phyloP scores from a whole-genome alignment of 1,284 basidiomycete genomes.

The Tilletia setariae region DNA sequence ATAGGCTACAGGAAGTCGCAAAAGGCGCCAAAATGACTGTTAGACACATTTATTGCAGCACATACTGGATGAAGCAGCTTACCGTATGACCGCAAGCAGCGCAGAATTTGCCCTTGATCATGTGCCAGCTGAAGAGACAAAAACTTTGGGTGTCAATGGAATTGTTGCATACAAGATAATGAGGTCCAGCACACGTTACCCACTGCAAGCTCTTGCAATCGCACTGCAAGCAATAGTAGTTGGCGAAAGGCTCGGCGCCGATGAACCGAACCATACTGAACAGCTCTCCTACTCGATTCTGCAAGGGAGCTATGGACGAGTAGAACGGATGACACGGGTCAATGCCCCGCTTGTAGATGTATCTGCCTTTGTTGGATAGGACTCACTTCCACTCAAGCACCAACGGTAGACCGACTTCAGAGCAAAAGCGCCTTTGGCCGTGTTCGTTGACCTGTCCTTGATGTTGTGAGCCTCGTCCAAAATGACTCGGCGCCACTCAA shows the following conservation, averaged over 20 bases:
- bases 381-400: constrained; percentile 83
- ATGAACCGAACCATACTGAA: constrained; percentile 75
- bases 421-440: constrained; percentile 91
- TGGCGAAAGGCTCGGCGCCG: constrained; percentile 38
- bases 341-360: too few relatives aligned
- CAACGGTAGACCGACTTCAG: constrained; percentile 77
- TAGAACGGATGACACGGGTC: too few relatives aligned
- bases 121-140: constrained; percentile 66
- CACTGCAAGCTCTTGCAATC: constrained; percentile 77
- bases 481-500: constrained; percentile 77
- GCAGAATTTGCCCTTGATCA: constrained; percentile 76
- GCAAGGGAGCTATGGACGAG: constrained; percentile 61
- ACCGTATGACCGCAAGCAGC: constrained; percentile 81
- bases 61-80: too few relatives aligned
- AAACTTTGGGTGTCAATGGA: too few relatives aligned
- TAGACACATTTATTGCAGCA: too few relatives aligned
- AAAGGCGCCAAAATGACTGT: too few relatives aligned
- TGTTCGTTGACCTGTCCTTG: constrained; percentile 83
- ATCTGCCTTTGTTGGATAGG: too few relatives aligned
- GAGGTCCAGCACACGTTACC: constrained; percentile 15
- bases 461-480: constrained; percentile 97
- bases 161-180: too few relatives aligned
- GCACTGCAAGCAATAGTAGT: constrained; percentile 68
- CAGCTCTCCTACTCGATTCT: constrained; percentile 85
- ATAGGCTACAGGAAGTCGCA: constrained; percentile 62